Evolutionary conservation across 257 asterid genomes (phyloP), one percentile per base, ranked within the genome.

Genomic region (Primulina eburnea): DNA sequence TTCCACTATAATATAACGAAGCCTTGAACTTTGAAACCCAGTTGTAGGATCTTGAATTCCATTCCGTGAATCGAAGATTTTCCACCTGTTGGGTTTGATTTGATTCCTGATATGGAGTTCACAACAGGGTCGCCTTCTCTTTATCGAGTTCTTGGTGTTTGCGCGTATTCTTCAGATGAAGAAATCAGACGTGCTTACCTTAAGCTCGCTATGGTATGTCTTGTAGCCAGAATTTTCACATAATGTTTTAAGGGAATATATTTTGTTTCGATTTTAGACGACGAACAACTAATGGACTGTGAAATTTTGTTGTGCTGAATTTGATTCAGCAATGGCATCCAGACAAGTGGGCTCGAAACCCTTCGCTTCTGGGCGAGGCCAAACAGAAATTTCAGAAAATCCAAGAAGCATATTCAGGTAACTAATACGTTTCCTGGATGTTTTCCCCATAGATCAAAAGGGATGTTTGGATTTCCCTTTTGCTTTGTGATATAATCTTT

Each of bases 331-430:
- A 79, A 92, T 92, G 98, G 96, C 98, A 92, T 75, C 98, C 97
- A 2, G 98, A 92, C 71, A 92, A 82, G 74, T 92, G 96, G 92
- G 60, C 75, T 2, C 76, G 61, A 70, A 73, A 65, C 29, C 98
- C 98, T 29, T 76, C 87, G 33, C 67, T 79, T 21, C 64, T 85
- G n/a, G 88, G 86, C 21, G 89, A 90, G 81, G 92, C 96, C 16
- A 85, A 92, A 56, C 79, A 62, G 66, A 87, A 78, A 67, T 92
- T 92, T 69, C 98, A 90, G 77, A 86, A 87, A 70, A 87, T 92
- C 73, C 98, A 92, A 77, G 93, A 92, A 72, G 96, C 98, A 0
- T 92, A 92, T 87, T 87, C 96, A 78, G 97, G 98, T 32, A 32
- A 32, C 34, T 5, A 3, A 32, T 30, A 30, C 33, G 33, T 30